Evolutionary conservation across 2,329 filamentous ascomycete genomes (phyloP).

Genomic region (Talaromyces sp.): DNA sequence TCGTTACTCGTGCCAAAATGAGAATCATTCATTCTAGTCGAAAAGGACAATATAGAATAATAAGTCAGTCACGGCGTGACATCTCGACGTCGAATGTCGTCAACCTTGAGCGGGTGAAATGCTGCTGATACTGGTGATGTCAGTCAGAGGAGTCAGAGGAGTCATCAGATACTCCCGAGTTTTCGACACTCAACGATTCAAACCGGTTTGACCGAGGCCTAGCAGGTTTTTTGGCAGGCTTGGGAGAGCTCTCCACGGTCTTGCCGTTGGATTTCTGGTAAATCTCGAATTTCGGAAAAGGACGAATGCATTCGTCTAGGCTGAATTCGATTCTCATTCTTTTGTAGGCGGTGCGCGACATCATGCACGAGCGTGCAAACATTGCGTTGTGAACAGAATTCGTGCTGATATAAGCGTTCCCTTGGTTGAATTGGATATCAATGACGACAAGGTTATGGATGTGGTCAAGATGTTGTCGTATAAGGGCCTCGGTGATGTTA

Average conservation of each 20-base stretch:
- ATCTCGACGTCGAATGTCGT: not conserved
- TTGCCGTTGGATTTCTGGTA: not conserved
- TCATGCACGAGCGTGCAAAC: conserved; percentile 74
- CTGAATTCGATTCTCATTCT: conserved; percentile 66
- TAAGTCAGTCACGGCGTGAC: not conserved
- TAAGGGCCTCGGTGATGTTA: conserved; percentile 57
- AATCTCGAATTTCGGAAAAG: conserved; percentile 38
- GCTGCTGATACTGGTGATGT: conserved; percentile 1
- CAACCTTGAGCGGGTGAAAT: not conserved
- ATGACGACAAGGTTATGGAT: conserved; percentile 75
- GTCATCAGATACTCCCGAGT: conserved; percentile 35
- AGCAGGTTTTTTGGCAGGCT: conserved; percentile 31
- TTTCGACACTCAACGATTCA: conserved; percentile 53
- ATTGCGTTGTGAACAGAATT: conserved; percentile 74
- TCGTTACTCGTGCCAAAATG: not conserved
- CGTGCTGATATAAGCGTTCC: conserved; percentile 64
- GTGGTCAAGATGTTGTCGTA: conserved; percentile 73
- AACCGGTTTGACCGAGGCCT: conserved; percentile 56
- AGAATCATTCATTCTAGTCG: not conserved
- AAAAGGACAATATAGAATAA: not conserved
- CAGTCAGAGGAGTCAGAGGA: conserved; percentile 8
- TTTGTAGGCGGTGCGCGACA: conserved; percentile 63
- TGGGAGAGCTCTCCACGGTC: conserved; percentile 17
- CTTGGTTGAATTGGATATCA: conserved; percentile 55
- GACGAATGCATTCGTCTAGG: conserved; percentile 66